A percentile compares a stretch with the other conserved stretches of the same genome.
Conservation (phyloP, 2,329 filamentous ascomycete genomes). For the Niveomyces coronatus region DNA sequence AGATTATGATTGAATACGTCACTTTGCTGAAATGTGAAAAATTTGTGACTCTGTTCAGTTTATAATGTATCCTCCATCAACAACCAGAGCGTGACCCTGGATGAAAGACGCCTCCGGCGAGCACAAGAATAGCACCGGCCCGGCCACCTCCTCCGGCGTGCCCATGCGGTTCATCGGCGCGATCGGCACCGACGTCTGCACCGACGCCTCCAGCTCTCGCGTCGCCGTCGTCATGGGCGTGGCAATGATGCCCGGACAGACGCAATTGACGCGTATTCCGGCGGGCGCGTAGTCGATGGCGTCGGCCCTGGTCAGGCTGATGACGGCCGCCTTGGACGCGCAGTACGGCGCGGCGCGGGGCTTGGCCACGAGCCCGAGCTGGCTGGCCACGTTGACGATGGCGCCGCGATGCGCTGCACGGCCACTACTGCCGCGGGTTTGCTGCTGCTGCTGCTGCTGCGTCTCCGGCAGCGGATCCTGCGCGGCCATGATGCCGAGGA, state of each 20-base stretch:
- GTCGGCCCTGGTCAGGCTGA: constrained; percentile 46
- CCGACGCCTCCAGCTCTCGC: constrained; percentile 25
- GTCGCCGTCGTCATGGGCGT: constrained; percentile 35
- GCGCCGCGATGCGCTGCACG: too few species aligned
- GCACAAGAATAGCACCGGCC: constrained; percentile 38
- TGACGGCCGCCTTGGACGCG: constrained; percentile 46
- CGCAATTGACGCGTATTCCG: constrained; percentile 27
- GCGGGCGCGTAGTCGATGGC: constrained; percentile 40
- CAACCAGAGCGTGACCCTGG: constrained; percentile 40
- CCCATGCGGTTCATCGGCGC: constrained; percentile 43
- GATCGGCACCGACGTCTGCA: constrained; percentile 32
- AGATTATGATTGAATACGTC: too few species aligned
- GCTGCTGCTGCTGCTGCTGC: constrained; percentile 27
- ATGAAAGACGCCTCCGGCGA: constrained; percentile 39
- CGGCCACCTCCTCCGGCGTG: constrained; percentile 36
- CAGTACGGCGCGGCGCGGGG: constrained; percentile 45
- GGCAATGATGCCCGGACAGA: constrained; percentile 32
- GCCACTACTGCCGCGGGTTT: too few species aligned
- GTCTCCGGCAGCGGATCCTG: constrained; percentile 33
- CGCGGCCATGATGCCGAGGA: constrained; percentile 33
- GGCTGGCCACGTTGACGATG: constrained; percentile 42
- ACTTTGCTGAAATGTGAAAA: too few species aligned
- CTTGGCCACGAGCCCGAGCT: constrained; percentile 38
- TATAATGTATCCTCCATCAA: constrained; percentile 44
- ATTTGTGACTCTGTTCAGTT: constrained; percentile 23